phyloP scores from a whole-genome alignment of 225 moss, liverwort and hornwort species.

The Thuidium tamariscinum region DNA sequence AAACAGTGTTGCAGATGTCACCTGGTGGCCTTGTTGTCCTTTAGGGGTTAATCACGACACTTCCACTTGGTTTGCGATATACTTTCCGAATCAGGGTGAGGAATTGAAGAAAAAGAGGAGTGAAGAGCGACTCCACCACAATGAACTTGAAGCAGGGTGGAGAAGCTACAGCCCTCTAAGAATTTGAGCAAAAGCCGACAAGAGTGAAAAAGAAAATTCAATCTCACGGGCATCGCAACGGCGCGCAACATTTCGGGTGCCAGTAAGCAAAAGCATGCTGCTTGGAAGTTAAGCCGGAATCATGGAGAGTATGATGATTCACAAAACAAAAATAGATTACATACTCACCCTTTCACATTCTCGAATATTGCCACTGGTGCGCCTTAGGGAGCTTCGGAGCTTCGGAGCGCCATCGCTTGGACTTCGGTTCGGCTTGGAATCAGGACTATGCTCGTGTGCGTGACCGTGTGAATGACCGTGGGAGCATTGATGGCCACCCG shows the following conservation, averaged over 20 bases:
- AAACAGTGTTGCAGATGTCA: neutral
- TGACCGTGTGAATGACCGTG: constrained; percentile 43
- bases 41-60: neutral
- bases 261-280: neutral
- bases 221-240: neutral
- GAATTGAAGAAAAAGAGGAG: neutral
- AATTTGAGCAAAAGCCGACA: neutral
- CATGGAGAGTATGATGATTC: neutral
- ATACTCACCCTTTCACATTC: constrained; percentile 50
- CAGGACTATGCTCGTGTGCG: constrained; percentile 29
- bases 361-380: constrained; percentile 54
- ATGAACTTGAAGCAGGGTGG: neutral
- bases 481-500: constrained; percentile 46
- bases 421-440: constrained; percentile 13
- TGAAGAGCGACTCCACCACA: neutral
- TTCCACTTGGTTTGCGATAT: neutral
- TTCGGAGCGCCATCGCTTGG: constrained; percentile 31
- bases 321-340: neutral
- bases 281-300: neutral
- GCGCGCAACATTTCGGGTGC: neutral
- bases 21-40: neutral
- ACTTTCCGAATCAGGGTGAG: neutral
- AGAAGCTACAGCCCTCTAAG: neutral
- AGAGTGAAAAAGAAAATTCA: neutral
- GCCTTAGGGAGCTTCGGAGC: constrained; percentile 44